A percentile compares a stretch with the other conserved stretches of the same genome.
These are phyloP conservation scores for Acacia acuminata DNA, from an alignment of 306 rosid species.

Conservation along the genomic window DNA sequence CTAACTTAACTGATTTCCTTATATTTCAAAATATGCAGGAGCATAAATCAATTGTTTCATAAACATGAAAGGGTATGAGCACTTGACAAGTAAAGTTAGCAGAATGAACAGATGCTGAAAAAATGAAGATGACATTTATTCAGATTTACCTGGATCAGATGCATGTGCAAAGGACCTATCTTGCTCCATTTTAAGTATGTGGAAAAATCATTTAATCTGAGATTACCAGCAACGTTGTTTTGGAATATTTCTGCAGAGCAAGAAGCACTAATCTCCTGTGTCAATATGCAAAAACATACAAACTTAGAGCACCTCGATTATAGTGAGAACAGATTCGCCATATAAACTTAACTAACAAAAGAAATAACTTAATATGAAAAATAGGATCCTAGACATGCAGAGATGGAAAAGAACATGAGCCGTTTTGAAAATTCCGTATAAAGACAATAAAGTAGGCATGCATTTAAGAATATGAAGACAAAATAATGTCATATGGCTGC, in stretches of 20 bases:
- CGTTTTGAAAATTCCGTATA: background rate
- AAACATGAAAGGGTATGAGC: background rate
- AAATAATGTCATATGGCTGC: background rate
- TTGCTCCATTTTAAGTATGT: conserved; percentile 82
- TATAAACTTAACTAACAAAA: conserved; percentile 3
- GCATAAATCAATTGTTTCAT: background rate
- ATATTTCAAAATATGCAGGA: conserved; percentile 10
- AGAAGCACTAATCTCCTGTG: conserved; percentile 70
- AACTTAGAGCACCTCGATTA: conserved; percentile 4
- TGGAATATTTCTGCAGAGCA: conserved; percentile 52
- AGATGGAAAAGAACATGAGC: background rate
- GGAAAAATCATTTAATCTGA: conserved; percentile 49
- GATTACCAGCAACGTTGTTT: conserved; percentile 51
- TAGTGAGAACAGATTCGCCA: background rate
- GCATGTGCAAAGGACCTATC: conserved; percentile 63
- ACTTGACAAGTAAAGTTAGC: background rate
- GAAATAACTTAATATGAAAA: background rate
- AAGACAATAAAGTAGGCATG: background rate
- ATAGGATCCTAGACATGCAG: background rate
- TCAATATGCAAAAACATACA: conserved; percentile 17
- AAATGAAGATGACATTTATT: background rate
- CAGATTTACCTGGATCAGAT: conserved; percentile 64
- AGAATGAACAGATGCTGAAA: background rate
- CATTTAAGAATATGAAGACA: background rate
- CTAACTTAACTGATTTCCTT: background rate